These are phyloP conservation scores for Cercophora newfieldiana DNA, from an alignment of 495 filamentous ascomycete genomes.

Conservation along the genomic window DNA sequence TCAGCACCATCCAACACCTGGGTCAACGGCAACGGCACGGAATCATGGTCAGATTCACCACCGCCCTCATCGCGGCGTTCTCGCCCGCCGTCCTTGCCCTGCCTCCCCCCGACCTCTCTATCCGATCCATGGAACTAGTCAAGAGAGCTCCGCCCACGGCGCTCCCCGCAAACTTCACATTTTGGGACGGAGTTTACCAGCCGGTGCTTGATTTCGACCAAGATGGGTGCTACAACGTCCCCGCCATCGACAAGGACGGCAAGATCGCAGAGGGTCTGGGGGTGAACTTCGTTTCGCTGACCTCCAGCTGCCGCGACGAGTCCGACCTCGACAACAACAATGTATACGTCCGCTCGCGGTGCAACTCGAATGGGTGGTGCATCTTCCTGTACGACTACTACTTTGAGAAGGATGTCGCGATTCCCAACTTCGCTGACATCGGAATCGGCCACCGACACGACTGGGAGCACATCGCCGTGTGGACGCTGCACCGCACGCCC, in stretches of 20 bases:
- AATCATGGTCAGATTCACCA: background rate
- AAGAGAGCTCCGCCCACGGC: slow-evolving; percentile 27
- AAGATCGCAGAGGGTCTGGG: slow-evolving; percentile 41
- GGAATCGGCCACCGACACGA: slow-evolving; percentile 45
- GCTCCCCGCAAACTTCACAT: slow-evolving; percentile 42
- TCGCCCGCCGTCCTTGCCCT: background rate
- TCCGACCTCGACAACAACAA: slow-evolving; percentile 48
- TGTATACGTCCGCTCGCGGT: slow-evolving; percentile 46
- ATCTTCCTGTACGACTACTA: slow-evolving; percentile 49
- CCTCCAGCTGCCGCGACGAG: slow-evolving; percentile 39
- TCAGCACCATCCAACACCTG: background rate
- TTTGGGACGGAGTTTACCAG: slow-evolving; percentile 44
- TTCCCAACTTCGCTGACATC: slow-evolving; percentile 35
- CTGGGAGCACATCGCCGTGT: slow-evolving; percentile 52
- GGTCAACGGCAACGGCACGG: background rate
- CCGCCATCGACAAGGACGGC: slow-evolving; percentile 42
- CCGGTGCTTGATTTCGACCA: slow-evolving; percentile 49
- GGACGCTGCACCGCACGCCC: slow-evolving; percentile 34
- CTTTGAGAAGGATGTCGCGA: slow-evolving; percentile 49
- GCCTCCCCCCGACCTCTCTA: background rate
- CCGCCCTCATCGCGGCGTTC: background rate
- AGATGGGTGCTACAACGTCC: slow-evolving; percentile 50
- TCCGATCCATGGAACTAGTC: background rate
- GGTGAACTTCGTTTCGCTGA: slow-evolving; percentile 26
- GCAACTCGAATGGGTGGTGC: slow-evolving; percentile 46